A percentile compares a stretch with the other conserved stretches of the same genome.
Conservation (phyloP, 148 eudicot genomes). For the Nepenthes mirabilis region DNA sequence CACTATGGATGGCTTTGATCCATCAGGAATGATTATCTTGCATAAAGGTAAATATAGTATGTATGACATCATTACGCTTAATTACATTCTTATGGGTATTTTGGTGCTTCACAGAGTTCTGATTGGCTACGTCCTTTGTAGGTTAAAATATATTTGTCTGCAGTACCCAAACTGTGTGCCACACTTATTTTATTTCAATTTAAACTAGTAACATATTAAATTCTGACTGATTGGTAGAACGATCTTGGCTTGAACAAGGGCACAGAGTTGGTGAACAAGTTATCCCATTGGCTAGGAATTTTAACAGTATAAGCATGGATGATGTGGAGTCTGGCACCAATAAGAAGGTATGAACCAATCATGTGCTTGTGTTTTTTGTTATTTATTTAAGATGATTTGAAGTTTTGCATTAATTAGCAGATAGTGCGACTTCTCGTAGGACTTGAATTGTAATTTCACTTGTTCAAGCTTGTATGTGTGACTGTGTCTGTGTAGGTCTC, state of each 20-base stretch:
- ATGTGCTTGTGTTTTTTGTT: neutral
- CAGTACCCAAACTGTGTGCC: no score
- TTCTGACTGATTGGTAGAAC: conserved; percentile 30
- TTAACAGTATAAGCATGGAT: conserved; percentile 44
- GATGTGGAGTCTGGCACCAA: conserved; percentile 50
- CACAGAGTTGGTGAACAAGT: conserved; percentile 76
- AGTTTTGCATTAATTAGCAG: neutral
- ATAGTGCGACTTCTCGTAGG: no score
- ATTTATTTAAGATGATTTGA: neutral
- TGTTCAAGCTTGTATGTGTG: no score
- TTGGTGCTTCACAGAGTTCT: no score
- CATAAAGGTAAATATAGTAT: conserved; percentile 48
- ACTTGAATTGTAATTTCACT: no score
- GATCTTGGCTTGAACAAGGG: conserved; percentile 87
- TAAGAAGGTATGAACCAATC: conserved; percentile 28
- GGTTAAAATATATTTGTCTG: no score
- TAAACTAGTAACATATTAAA: neutral
- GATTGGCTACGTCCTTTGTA: no score
- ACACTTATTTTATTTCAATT: no score
- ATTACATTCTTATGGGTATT: neutral
- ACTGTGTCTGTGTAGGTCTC: no score
- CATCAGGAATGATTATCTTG: conserved; percentile 82
- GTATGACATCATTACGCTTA: neutral
- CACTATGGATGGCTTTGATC: conserved; percentile 79
- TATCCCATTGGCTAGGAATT: conserved; percentile 80